These are phyloP conservation scores for Podila epicladia DNA, from an alignment of 192 early-diverging fungal genomes.

Conservation along the genomic window DNA sequence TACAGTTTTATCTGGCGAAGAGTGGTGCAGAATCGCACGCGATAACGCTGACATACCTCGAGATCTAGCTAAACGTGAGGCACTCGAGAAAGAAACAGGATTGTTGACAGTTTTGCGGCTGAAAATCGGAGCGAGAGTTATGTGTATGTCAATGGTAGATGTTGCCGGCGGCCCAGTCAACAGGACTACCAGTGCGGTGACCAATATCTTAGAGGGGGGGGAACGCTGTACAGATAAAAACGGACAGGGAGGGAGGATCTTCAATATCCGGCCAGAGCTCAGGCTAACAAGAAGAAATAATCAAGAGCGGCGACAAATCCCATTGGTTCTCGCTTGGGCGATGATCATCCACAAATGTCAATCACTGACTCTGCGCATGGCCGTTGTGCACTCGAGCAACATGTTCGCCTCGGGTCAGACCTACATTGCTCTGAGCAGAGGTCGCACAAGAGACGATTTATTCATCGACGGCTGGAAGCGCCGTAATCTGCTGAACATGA, in stretches of 20 bases:
- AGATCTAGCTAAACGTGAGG: neutral
- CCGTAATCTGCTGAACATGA: neutral
- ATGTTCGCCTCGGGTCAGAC: conserved; percentile 3
- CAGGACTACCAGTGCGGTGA: conserved; percentile 3
- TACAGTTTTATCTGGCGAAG: neutral
- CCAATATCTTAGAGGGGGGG: neutral
- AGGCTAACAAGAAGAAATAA: conserved; percentile 3
- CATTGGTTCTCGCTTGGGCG: conserved; percentile 12
- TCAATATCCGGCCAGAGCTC: conserved; percentile 9
- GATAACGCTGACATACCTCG: conserved; percentile 5
- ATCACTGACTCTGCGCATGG: conserved; percentile 3
- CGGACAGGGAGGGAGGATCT: neutral
- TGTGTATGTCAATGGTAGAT: conserved; percentile 10
- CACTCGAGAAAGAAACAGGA: conserved; percentile 12
- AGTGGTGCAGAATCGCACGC: conserved; percentile 1
- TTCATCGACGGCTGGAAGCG: neutral
- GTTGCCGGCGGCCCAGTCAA: conserved; percentile 8
- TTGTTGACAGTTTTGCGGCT: neutral
- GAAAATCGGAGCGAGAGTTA: conserved; percentile 15
- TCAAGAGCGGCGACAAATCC: conserved; percentile 14
- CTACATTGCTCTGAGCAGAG: neutral
- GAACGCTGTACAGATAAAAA: neutral
- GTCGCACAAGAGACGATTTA: neutral
- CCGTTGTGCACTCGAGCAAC: neutral
- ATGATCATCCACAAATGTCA: conserved; percentile 10